Evolutionary conservation across 495 filamentous ascomycete species (phyloP), one percentile per base, ranked within the genome.

Genomic region (Sabuloglossum arenarium): DNA sequence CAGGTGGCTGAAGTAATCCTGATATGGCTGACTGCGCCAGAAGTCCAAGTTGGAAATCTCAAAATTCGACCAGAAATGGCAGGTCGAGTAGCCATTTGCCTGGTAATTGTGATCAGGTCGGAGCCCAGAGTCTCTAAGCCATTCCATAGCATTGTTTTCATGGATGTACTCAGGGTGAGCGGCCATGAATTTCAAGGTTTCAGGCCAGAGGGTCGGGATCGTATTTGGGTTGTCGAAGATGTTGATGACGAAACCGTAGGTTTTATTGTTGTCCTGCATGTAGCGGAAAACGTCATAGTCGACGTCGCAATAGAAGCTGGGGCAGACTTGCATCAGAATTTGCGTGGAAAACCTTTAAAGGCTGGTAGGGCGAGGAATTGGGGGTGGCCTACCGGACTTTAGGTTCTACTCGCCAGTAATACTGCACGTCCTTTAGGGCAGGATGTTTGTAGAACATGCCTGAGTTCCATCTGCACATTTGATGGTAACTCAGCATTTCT

Each of bases 391-490:
- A 51, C 47, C 96, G 85, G 24, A 99, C 93, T 61, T 97, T 94
- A 54, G 93, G 93, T 70, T 99, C 93, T 28, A 99, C 93, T 55
- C 93, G 88, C 93, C 93, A 99, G 73, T 99, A 99, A 75, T 86
- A 99, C 55, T 84, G 85, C 53, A 75, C 80, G 50, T 88, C 68
- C 45, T 75, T 71, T 21, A 99, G 79, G 0, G 86, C 89, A 0
- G 88, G 88, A 70, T 99, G 93, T 61, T 91, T 85, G 73, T 93
- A 94, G 77, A 99, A 99, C 65, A 95, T 75, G 61, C 91, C 91
- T 63, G 84, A 90, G 75, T 99, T 97, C 93, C 90, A 99, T 49
- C 91, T 83, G 66, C 91, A 99, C 91, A 99, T 99, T 69, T 97
- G 85, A 67, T 97, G 91, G 70, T 99, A 99, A 56, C 87, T 94